Base-by-base conservation (phyloP, 2,329 filamentous ascomycete species). In the Sporothrix curviconia region DNA sequence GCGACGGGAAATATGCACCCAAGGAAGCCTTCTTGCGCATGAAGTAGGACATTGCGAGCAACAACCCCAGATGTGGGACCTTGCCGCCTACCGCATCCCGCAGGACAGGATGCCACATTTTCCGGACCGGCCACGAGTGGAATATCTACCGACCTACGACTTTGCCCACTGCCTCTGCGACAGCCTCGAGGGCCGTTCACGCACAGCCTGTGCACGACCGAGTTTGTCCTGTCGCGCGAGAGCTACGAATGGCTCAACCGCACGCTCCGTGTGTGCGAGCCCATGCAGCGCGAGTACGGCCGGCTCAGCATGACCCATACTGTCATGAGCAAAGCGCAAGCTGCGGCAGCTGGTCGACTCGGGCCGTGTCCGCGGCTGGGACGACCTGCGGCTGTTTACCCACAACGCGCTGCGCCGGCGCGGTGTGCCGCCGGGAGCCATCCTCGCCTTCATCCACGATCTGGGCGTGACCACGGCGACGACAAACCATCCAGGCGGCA, bases 91-190 rank as follows among this genome's bases (percentile, higher is more conserved):
- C 72, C 84, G 92, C 60, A 86, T 97, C 56, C 80, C 90, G 59
- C 82, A 56, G n/a, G 17, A 50, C 11, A 15, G 11, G 58, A 78
- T 77, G 59, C 79, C 84, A 40, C 91, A 95, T 69, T 84, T n/a
- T 90, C 71, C 82, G 89, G 34, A 95, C 92, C 0, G 90, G 89
- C 25, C 76, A 82, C 63, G 84, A 87, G 67, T 97, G 92, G 91
- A 87, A 85, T 71, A 95, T 97, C 61, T 96, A 96, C 69, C 94
- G 0, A 95, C 92, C 0, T 96, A 96, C 68, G 92, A 96, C 70
- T 95, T 95, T 69, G 88, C 87, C 0, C 90, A 95, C 75, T 95
- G 89, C 70, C 78, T 96, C 25, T 92, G 89, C 65, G 94, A 97
- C 78, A 92, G 89, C 64, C 89, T 96, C 62, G 94, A 97, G 71